A percentile compares a stretch with the other conserved stretches of the same genome.
Conservation (phyloP, 805 yeast species). For the Metschnikowia henanensis region DNA sequence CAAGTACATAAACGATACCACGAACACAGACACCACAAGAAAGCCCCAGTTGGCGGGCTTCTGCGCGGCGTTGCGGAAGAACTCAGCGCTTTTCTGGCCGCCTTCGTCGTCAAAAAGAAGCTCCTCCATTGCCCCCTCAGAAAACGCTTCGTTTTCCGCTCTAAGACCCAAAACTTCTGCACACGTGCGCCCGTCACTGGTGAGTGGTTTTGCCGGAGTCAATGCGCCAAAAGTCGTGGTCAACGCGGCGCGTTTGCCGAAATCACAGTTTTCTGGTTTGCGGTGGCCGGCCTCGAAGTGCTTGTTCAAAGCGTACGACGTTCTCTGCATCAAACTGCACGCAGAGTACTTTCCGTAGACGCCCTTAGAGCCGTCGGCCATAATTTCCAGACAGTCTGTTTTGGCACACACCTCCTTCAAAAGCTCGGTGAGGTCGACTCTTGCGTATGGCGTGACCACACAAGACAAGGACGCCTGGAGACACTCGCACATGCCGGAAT, state of each 20-base stretch:
- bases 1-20: conserved; percentile 13
- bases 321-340: conserved; percentile 37
- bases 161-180: conserved; percentile 5
- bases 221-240: conserved; percentile 20
- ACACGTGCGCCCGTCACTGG: conserved; percentile 30
- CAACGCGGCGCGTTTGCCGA: conserved; percentile 23
- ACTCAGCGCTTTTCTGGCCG: conserved; percentile 2
- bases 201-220: conserved; percentile 19
- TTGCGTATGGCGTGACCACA: conserved; percentile 28
- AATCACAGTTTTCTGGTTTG: conserved; percentile 24
- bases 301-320: conserved; percentile 42
- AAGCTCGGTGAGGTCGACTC: conserved; percentile 21
- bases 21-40: conserved; percentile 8
- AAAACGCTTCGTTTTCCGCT: not conserved
- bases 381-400: conserved; percentile 40
- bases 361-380: conserved; percentile 35
- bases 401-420: conserved; percentile 34
- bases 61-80: conserved; percentile 11
- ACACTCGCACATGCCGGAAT: conserved; percentile 45
- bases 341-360: conserved; percentile 43
- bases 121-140: not conserved
- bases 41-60: conserved; percentile 12
- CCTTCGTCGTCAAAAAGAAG: not conserved
- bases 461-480: conserved; percentile 41
- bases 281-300: conserved; percentile 26